A percentile compares a stretch with the other conserved stretches of the same genome.
Evolutionary conservation across 352 stramenopile genomes (phyloP).

Genomic region (Phytophthora uliginosa): DNA sequence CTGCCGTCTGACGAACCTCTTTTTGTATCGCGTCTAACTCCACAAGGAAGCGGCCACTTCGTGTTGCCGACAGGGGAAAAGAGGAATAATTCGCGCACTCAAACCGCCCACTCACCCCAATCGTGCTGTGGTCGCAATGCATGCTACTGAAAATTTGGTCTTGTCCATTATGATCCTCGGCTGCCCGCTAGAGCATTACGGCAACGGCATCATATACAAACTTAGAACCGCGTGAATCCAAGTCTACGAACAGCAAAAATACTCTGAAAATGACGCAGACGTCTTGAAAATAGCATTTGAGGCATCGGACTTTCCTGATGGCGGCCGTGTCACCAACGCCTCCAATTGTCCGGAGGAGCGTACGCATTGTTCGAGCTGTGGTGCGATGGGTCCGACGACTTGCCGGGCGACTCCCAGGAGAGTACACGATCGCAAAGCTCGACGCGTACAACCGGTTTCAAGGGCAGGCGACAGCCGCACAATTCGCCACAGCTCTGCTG

Average conservation of each 20-base stretch:
- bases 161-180: slow-evolving; percentile 27
- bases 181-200: slow-evolving; percentile 36
- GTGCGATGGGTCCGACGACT: slow-evolving; percentile 3
- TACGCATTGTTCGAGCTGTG: background rate
- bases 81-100: background rate
- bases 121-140: too few species aligned
- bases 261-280: background rate
- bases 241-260: background rate
- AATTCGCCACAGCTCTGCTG: slow-evolving; percentile 16
- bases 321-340: slow-evolving; percentile 13
- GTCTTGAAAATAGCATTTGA: background rate
- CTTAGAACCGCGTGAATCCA: background rate
- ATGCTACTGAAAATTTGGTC: too few species aligned
- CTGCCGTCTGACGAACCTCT: background rate
- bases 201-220: slow-evolving; percentile 32
- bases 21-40: background rate
- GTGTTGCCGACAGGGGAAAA: background rate
- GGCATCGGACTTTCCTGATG: background rate
- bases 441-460: slow-evolving; percentile 32
- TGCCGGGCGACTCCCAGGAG: slow-evolving; percentile 16
- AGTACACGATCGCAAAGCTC: slow-evolving; percentile 45
- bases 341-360: background rate
- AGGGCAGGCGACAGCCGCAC: background rate
- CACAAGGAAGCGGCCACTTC: background rate
- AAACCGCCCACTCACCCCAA: background rate